A percentile compares a stretch with the other conserved stretches of the same genome.
These are phyloP conservation scores for Artemisia argyi DNA, from an alignment of 129 eudicot genomes.

Conservation along the genomic window DNA sequence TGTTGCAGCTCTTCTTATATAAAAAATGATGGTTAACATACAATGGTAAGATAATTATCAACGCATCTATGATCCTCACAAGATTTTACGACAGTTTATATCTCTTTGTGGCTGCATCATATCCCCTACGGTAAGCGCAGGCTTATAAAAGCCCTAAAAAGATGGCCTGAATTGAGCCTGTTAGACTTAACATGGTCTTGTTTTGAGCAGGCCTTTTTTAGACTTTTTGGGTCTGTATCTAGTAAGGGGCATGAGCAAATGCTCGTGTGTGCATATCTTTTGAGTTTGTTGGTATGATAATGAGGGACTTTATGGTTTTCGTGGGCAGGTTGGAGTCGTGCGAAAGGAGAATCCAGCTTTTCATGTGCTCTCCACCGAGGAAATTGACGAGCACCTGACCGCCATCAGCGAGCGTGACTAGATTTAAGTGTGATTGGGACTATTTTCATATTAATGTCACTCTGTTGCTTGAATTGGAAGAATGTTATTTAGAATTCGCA, in stretches of 20 bases:
- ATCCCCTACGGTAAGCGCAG: not conserved
- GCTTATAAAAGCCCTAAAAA: no score
- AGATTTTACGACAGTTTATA: not conserved
- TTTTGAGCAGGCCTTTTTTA: no score
- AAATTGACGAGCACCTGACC: conserved; percentile 93
- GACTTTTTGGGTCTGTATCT: no score
- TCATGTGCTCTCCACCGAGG: conserved; percentile 78
- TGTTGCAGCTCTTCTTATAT: not conserved
- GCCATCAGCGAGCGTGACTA: conserved; percentile 96
- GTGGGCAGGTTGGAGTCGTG: conserved; percentile 91
- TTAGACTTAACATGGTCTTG: no score
- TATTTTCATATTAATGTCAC: not conserved
- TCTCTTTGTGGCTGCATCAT: not conserved
- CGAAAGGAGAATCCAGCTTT: conserved; percentile 70
- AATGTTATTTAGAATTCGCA: conserved; percentile 10
- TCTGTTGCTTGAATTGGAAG: conserved; percentile 2
- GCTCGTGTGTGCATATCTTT: no score
- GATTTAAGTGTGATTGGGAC: not conserved
- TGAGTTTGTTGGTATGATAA: no score
- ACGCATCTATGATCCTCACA: conserved; percentile 2
- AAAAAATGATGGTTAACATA: not conserved
- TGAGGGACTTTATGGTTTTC: not conserved
- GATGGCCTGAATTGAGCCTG: no score
- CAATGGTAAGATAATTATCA: not conserved
- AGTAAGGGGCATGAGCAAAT: no score